A percentile compares a stretch with the other conserved stretches of the same genome.
These are phyloP conservation scores for Suhomyces choctaworum DNA, from an alignment of 1,139 yeast species.

Conservation along the genomic window DNA sequence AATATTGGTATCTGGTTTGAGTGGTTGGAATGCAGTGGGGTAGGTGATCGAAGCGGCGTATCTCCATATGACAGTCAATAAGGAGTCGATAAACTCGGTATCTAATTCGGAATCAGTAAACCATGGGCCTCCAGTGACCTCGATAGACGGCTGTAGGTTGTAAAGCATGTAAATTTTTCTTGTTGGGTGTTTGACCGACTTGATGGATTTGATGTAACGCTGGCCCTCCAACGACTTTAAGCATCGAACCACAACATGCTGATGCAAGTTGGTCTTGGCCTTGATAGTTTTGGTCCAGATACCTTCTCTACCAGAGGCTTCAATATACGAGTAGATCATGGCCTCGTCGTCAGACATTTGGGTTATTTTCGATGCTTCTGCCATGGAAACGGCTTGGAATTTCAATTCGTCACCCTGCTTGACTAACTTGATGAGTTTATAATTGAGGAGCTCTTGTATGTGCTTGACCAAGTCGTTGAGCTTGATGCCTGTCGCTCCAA, in stretches of 20 bases:
- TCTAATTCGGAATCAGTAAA: slow-evolving; percentile 95
- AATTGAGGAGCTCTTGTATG: slow-evolving; percentile 66
- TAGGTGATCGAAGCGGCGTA: slow-evolving; percentile 73
- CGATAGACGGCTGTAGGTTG: slow-evolving; percentile 88
- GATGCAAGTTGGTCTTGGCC: slow-evolving; percentile 89
- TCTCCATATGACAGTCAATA: slow-evolving; percentile 85
- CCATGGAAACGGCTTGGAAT: slow-evolving; percentile 69
- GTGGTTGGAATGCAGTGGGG: slow-evolving; percentile 64
- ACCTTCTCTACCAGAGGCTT: slow-evolving; percentile 92
- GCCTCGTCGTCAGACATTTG: slow-evolving; percentile 87
- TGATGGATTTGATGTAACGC: slow-evolving; percentile 84
- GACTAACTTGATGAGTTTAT: slow-evolving; percentile 66
- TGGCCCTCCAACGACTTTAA: slow-evolving; percentile 80
- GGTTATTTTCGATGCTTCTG: slow-evolving; percentile 70
- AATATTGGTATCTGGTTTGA: slow-evolving; percentile 40
- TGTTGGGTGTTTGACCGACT: slow-evolving; percentile 93
- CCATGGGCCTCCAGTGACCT: slow-evolving; percentile 99
- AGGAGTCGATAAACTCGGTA: slow-evolving; percentile 85
- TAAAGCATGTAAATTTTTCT: slow-evolving; percentile 95
- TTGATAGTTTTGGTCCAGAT: slow-evolving; percentile 94
- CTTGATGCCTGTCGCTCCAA: slow-evolving; percentile 38
- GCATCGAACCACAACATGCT: slow-evolving; percentile 85
- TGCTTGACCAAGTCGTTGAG: slow-evolving; percentile 53
- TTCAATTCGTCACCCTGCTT: slow-evolving; percentile 63
- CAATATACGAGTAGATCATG: slow-evolving; percentile 86